Evolutionary conservation across 306 rosid species (phyloP).

Genomic region (Medicago arabica): DNA sequence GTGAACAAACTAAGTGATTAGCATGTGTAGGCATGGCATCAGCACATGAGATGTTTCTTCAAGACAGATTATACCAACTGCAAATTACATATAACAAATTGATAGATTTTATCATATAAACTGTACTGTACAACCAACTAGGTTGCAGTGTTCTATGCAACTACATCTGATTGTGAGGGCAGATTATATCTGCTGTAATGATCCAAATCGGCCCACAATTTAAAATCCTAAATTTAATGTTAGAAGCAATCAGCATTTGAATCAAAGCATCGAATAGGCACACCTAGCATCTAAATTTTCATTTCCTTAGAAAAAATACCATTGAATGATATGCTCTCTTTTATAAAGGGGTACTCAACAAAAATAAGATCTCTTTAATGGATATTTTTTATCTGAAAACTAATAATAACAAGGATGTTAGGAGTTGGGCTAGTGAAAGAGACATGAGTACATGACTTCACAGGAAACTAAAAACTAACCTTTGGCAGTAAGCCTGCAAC

Average conservation of each 20-base stretch:
- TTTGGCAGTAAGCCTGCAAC: constrained; percentile 73
- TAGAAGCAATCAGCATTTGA: neutral
- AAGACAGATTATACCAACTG: constrained; percentile 27
- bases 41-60: constrained; percentile 30
- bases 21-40: constrained; percentile 6
- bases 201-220: neutral
- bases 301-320: neutral
- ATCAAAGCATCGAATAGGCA: constrained; percentile 2
- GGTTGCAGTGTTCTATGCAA: neutral
- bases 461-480: constrained; percentile 58
- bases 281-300: constrained; percentile 14
- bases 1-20: constrained; percentile 12
- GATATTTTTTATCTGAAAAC: constrained; percentile 15
- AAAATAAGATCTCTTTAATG: constrained; percentile 13
- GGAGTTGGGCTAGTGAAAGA: constrained; percentile 23
- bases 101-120: neutral
- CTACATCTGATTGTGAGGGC: neutral
- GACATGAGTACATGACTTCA: constrained; percentile 20
- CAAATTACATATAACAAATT: constrained; percentile 3
- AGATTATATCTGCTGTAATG: too few relatives aligned
- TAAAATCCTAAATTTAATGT: constrained; percentile 5
- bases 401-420: constrained; percentile 12
- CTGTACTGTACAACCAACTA: neutral
- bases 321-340: constrained; percentile 16
- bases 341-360: neutral